A percentile compares a stretch with the other conserved stretches of the same genome.
Evolutionary conservation across 805 yeast genomes (phyloP).

Genomic region (Grigorovia transvaalensis): DNA sequence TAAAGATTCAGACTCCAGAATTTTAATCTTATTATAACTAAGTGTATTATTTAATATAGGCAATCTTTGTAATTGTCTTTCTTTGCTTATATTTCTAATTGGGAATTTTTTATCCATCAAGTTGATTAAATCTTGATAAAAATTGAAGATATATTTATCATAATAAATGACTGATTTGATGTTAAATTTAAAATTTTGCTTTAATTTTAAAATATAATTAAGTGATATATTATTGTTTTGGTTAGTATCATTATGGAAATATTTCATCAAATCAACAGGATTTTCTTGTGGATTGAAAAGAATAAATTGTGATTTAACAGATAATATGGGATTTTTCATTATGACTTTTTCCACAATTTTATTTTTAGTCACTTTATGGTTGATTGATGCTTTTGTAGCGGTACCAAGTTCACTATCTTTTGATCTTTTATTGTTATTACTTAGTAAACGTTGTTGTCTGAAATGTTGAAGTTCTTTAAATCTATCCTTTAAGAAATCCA

Average conservation of each 20-base stretch:
- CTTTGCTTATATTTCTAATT: constrained; percentile 2
- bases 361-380: not conserved
- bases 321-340: not conserved
- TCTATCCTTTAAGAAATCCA: constrained; percentile 11
- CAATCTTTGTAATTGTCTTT: constrained; percentile 4
- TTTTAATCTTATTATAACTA: not conserved
- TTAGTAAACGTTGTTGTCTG: not conserved
- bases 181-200: constrained; percentile 13
- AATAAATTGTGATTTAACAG: not conserved
- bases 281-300: not conserved
- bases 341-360: not conserved
- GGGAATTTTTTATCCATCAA: constrained; percentile 9
- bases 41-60: not conserved
- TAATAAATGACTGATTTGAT: constrained; percentile 10
- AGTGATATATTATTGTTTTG: constrained; percentile 3
- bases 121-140: constrained; percentile 11
- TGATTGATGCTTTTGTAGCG: not conserved
- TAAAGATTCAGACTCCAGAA: not conserved
- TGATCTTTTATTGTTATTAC: not conserved
- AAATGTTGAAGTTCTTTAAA: constrained; percentile 7
- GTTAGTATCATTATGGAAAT: not conserved
- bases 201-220: constrained; percentile 11
- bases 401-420: not conserved
- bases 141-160: constrained; percentile 14
- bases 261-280: not conserved